Evolutionary conservation across 352 stramenopile species (phyloP).

Genomic region (Phytophthora lateralis): DNA sequence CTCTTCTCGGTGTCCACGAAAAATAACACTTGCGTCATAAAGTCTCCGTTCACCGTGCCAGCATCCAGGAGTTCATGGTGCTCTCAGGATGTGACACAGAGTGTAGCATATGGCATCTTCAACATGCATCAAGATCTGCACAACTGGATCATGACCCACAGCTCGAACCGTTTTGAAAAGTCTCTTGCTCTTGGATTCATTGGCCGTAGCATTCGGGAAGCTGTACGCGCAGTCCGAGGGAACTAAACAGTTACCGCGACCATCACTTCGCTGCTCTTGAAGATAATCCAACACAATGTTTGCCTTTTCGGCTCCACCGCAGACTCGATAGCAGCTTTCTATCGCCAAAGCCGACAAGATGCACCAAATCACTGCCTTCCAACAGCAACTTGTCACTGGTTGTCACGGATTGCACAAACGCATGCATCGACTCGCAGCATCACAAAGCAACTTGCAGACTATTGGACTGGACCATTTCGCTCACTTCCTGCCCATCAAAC

Average conservation of each 20-base stretch:
- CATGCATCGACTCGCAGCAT: conserved; percentile 67
- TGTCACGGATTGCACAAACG: conserved; percentile 49
- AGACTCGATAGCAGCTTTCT: conserved; percentile 26
- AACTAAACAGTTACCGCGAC: conserved; percentile 49
- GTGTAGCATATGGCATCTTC: conserved; percentile 1
- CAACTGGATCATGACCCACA: conserved; percentile 39
- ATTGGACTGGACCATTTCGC: not conserved
- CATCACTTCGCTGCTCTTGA: conserved; percentile 53
- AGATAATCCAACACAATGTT: conserved; percentile 55
- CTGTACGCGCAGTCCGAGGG: conserved; percentile 46
- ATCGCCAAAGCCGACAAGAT: conserved; percentile 46
- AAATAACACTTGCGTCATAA: conserved; percentile 51
- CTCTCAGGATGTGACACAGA: too few species aligned
- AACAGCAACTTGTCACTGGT: conserved; percentile 47
- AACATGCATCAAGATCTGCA: conserved; percentile 34
- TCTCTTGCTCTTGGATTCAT: conserved; percentile 8
- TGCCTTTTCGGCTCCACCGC: conserved; percentile 20
- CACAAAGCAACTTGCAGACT: not conserved
- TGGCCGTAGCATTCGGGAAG: not conserved
- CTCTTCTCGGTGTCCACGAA: conserved; percentile 38
- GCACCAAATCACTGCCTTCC: conserved; percentile 44
- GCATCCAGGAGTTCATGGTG: conserved; percentile 1
- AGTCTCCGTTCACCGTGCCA: not conserved
- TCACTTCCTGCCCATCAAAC: conserved; percentile 42
- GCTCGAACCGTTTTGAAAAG: conserved; percentile 58